Evolutionary conservation across 2,329 filamentous ascomycete species (phyloP).

Genomic region (Curvularia sp.): DNA sequence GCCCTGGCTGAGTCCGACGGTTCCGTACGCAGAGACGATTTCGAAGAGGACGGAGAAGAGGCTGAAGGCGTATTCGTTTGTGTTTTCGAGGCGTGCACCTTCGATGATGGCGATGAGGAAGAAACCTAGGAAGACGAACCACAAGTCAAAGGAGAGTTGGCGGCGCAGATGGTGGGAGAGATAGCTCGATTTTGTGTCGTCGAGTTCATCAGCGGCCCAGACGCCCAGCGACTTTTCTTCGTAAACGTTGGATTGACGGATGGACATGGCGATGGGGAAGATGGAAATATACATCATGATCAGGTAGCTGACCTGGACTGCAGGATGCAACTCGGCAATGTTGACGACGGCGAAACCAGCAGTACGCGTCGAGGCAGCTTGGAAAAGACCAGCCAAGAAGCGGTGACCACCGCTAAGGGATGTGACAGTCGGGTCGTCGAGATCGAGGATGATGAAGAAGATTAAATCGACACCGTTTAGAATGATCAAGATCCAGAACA

Average conservation of each 20-base stretch:
- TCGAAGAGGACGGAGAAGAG: conserved; percentile 56
- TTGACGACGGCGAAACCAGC: conserved; percentile 88
- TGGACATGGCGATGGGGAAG: conserved; percentile 93
- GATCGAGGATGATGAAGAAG: conserved; percentile 90
- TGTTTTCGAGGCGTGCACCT: conserved; percentile 70
- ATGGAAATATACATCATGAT: conserved; percentile 99
- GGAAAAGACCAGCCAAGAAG: conserved; percentile 86
- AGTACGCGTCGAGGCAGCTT: conserved; percentile 86
- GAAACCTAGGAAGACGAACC: conserved; percentile 93
- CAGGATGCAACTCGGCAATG: conserved; percentile 79
- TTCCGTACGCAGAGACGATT: conserved; percentile 66
- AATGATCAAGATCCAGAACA: conserved; percentile 82
- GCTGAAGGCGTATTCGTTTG: conserved; percentile 60
- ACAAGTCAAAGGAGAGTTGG: conserved; percentile 95
- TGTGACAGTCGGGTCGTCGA: conserved; percentile 74
- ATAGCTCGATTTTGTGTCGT: conserved; percentile 74
- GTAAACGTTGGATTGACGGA: conserved; percentile 94
- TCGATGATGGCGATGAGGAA: conserved; percentile 94
- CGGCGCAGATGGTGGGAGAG: conserved; percentile 89
- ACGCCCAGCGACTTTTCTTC: conserved; percentile 87
- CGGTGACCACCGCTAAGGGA: conserved; percentile 74
- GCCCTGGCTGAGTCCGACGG: conserved; percentile 88
- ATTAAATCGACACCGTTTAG: conserved; percentile 87
- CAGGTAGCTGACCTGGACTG: conserved; percentile 90
- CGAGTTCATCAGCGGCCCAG: conserved; percentile 61